These are phyloP conservation scores for Rhynchospora breviuscula DNA, from an alignment of 176 grass and related monocot species.

Conservation along the genomic window DNA sequence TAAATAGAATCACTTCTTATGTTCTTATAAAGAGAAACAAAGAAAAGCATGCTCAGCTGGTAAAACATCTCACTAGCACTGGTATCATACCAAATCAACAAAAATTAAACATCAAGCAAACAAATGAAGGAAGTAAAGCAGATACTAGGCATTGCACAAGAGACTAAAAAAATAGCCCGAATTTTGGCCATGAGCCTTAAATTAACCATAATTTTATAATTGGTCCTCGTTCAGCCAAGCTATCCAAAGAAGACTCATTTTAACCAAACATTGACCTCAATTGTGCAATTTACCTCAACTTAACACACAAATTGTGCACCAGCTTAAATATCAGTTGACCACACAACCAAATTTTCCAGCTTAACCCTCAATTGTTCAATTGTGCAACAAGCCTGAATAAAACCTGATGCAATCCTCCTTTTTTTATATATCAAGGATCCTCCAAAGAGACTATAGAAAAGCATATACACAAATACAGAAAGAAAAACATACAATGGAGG, in stretches of 20 bases:
- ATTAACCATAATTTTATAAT: not conserved
- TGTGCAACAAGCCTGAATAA: not conserved
- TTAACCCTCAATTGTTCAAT: not conserved
- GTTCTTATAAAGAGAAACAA: not conserved
- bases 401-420: not conserved
- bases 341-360: conserved; percentile 13
- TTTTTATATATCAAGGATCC: not conserved
- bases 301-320: not conserved
- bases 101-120: not conserved
- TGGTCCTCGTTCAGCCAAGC: not conserved
- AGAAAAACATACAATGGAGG: conserved; percentile 71
- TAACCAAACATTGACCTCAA: not conserved
- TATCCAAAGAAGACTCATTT: not conserved
- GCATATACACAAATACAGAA: conserved; percentile 11
- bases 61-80: not conserved
- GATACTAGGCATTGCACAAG: not conserved
- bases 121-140: not conserved
- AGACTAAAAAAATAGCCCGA: not conserved
- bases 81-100: not conserved
- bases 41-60: not conserved
- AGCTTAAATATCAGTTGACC: not conserved
- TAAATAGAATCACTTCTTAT: not conserved
- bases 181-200: not conserved
- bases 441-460: conserved; percentile 13
- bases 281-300: not conserved